These are phyloP conservation scores for Bromus sterilis DNA, from an alignment of 176 grass and related monocot genomes.

Conservation along the genomic window DNA sequence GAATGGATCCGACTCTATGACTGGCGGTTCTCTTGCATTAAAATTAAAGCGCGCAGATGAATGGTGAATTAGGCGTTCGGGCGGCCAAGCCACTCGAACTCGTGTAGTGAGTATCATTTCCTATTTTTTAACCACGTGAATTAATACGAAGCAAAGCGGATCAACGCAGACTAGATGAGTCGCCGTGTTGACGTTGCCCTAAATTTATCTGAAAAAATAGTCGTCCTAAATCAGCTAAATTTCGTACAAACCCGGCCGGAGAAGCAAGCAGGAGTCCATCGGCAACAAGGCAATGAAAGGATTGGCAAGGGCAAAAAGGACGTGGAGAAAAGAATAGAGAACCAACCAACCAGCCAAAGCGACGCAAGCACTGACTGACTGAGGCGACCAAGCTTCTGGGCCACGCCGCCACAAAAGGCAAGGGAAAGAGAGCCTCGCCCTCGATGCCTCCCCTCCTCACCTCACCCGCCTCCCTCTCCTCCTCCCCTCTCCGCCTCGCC, in stretches of 20 bases:
- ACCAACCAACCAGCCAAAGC: background rate
- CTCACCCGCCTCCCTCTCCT: slow-evolving; percentile 33
- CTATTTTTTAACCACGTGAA: too few relatives aligned
- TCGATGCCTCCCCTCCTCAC: slow-evolving; percentile 60
- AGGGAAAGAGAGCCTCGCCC: slow-evolving; percentile 6
- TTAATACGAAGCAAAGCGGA: too few relatives aligned
- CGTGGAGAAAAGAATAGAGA: background rate
- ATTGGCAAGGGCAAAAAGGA: background rate
- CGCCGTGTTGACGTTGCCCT: too few relatives aligned
- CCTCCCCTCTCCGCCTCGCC: slow-evolving; percentile 17
- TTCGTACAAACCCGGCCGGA: background rate
- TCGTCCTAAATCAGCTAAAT: too few relatives aligned
- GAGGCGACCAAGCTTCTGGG: slow-evolving; percentile 23
- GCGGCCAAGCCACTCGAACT: too few relatives aligned
- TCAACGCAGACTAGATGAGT: too few relatives aligned
- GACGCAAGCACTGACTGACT: background rate
- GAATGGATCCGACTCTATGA: too few relatives aligned
- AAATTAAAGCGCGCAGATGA: too few relatives aligned
- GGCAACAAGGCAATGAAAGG: background rate
- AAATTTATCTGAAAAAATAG: too few relatives aligned
- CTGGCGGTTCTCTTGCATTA: too few relatives aligned
- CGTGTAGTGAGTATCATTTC: too few relatives aligned
- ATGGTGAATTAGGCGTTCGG: too few relatives aligned
- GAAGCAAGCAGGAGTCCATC: background rate
- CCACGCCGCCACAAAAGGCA: slow-evolving; percentile 42